Evolutionary conservation across 148 eudicot genomes (phyloP).

Genomic region (Camellia lanceoleosa): DNA sequence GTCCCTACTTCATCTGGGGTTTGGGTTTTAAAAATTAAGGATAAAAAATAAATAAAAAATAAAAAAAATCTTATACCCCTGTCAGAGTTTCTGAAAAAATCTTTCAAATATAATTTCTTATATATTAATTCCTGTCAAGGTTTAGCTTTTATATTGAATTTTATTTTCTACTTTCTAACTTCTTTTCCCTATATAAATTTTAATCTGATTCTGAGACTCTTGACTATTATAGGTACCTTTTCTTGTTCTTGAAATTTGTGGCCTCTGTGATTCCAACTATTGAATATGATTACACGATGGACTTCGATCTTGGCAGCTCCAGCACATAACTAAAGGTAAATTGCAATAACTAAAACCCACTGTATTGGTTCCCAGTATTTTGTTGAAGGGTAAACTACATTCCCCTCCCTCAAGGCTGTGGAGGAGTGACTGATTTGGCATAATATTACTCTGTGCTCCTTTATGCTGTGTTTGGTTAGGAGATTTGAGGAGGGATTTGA

Average conservation of each 20-base stretch:
- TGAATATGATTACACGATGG: constrained; percentile 98
- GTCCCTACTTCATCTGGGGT: neutral
- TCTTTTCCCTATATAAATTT: neutral
- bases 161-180: neutral
- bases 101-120: neutral
- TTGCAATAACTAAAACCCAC: neutral
- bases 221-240: constrained; percentile 72
- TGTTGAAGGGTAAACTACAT: neutral
- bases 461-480: too few species aligned
- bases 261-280: constrained; percentile 97
- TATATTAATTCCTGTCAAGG: neutral
- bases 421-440: too few species aligned
- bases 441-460: too few species aligned
- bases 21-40: too few species aligned
- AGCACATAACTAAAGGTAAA: constrained; percentile 54
- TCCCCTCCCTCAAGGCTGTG: too few species aligned
- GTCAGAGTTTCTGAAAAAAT: too few species aligned
- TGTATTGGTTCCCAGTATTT: neutral
- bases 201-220: neutral
- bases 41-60: too few species aligned
- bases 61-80: too few species aligned
- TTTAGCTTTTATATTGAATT: neutral
- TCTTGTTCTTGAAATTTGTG: constrained; percentile 91
- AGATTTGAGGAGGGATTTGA: too few species aligned
- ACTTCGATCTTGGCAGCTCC: constrained; percentile 88